Evolutionary conservation across 768 basidiomycete species (phyloP), one percentile per base, ranked within the genome.

Genomic region (Chalciporus piperatus): DNA sequence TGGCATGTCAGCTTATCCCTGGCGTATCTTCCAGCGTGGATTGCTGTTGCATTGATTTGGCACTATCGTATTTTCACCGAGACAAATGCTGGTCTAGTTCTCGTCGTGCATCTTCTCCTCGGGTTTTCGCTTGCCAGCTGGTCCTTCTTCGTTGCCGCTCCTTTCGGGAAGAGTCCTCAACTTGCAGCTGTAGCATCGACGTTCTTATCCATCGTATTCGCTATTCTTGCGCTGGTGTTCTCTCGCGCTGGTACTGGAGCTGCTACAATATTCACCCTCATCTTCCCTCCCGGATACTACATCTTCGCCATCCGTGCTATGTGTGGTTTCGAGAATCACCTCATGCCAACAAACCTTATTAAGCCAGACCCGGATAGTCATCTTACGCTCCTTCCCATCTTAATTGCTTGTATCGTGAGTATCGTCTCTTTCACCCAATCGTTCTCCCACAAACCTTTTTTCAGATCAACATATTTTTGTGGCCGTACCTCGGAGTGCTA

Each of bases 251-350:
- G 67, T 1, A 76, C 74, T 1, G 77, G 66, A 3, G 72, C 70
- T 1, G 80, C 84, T 17, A 78, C 83, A 55, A 67, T 89, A 22
- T 85, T 87, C 60, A 79, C 85, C 2, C 62, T 90, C 42, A 59
- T 90, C 20, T 89, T 90, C 60, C 89, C 89, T 0, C 87, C 89
- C 2, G 78, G 80, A 11, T 90, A 83, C 66, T 91, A 87, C 57
- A 76, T 88, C 19, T 90, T 89, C 59, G 81, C 81, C 7, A 79
- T 83, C 9, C 78, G 85, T 41, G 80, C 81, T 1, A 78, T 91
- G 1, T 77, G 79, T 47, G 85, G 85, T 12, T 90, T 77, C 59
- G 88, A 92, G 68, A 78, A 76, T 47, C 72, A 82, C 47, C 71
- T 75, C 49, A 67, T 79, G 27, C 65, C 80, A 2, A 81, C 86